Conservation (phyloP, 805 yeast species). For the Lachancea dasiensis region DNA sequence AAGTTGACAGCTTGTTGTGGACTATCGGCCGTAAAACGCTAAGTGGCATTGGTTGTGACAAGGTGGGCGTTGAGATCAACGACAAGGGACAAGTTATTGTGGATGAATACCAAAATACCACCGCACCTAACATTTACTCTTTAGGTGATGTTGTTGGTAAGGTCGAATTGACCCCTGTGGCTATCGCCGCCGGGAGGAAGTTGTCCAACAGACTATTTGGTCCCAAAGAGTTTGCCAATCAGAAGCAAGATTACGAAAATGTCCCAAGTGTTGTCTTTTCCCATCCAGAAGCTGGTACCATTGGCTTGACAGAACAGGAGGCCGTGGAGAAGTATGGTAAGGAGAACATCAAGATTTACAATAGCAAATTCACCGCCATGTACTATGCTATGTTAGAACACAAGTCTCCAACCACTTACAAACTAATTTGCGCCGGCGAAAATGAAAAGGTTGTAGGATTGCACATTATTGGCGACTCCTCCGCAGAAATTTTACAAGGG, state of each 20-base stretch:
- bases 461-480: conserved; percentile 85
- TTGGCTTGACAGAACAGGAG: conserved; percentile 76
- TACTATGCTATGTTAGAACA: conserved; percentile 78
- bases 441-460: conserved; percentile 94
- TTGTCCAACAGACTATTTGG: conserved; percentile 90
- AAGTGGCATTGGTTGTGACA: conserved; percentile 67
- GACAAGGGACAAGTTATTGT: conserved; percentile 59
- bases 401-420: conserved; percentile 85
- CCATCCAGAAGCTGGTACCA: conserved; percentile 95
- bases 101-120: conserved; percentile 85
- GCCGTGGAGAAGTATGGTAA: conserved; percentile 77
- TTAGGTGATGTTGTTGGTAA: conserved; percentile 93
- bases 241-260: conserved; percentile 78
- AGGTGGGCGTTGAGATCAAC: conserved; percentile 63
- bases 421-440: conserved; percentile 67
- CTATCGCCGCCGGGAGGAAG: conserved; percentile 96
- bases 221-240: conserved; percentile 57
- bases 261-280: conserved; percentile 96
- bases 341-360: conserved; percentile 74
- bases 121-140: conserved; percentile 65
- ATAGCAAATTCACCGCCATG: conserved; percentile 83
- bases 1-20: conserved; percentile 86
- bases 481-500: conserved; percentile 94
- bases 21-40: conserved; percentile 86
- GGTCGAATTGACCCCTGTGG: conserved; percentile 94